Evolutionary conservation across 108 stramenopile species (phyloP), one percentile per base, ranked within the genome.

Genomic region (Cyclotella choctawhatcheeana): DNA sequence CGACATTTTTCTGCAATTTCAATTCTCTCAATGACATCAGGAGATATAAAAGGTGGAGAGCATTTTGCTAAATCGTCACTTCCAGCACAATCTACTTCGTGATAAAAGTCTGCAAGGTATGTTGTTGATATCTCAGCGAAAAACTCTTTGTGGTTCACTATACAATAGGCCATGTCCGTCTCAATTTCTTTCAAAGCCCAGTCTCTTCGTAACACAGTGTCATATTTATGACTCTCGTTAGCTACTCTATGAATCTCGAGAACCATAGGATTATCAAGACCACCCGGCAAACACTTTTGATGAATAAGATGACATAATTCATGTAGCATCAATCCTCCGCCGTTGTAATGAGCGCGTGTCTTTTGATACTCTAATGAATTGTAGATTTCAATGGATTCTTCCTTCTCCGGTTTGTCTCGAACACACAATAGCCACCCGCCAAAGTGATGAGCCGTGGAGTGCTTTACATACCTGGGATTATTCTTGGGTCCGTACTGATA

Each of bases 271-370:
- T 90, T 88, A 18, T 83, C 77, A 70, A 94, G 56, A 1, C 93
- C 93, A 50, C 81, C 71, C 5, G 82, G 75, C 3, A 94, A 74
- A 44, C 67, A 82, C 33, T 75, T 78, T 65, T 92, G 91, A 71
- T 94, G 93, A 35, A 94, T 85, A 21, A 94, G 62, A 83, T 91
- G 93, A 44, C 93, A 94, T 8, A 90, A 48, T 61, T 94, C 93
- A 56, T 94, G 93, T 5, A 92, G 70, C n/a, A 94, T 59, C 17
- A 94, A 71, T 2, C 93, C 93, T 58, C 83, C 80, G 14, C 91
- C 89, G 62, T 94, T 90, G 86, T 89, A 94, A 58, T 94, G 93
- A 63, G 81, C 67, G 13, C 93, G 71, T 88, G 88, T 92, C 44
- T 65, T 68, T 56, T 73, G 74, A 70, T 85, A 94, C 45, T 90